Evolutionary conservation across 2,329 filamentous ascomycete species (phyloP).

Genomic region (Akanthomyces muscarius): DNA sequence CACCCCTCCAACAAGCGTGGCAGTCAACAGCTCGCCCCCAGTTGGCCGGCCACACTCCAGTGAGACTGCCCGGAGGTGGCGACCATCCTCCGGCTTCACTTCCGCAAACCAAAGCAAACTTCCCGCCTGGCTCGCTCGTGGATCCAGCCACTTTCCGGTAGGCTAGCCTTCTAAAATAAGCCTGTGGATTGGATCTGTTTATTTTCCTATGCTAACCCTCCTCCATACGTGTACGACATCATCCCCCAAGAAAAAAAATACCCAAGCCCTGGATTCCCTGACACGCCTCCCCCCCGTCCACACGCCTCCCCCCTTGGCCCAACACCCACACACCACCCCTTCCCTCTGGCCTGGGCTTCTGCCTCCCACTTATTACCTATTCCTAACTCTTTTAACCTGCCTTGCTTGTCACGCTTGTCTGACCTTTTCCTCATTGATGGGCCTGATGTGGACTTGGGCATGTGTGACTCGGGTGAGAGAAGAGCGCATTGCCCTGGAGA

Average conservation of each 20-base stretch:
- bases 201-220: background rate
- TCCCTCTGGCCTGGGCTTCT: slow-evolving; percentile 1
- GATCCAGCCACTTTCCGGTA: slow-evolving; percentile 4
- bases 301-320: background rate
- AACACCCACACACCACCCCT: background rate
- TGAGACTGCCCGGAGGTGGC: background rate
- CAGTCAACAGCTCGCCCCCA: background rate
- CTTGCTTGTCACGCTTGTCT: slow-evolving; percentile 14
- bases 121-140: slow-evolving; percentile 1
- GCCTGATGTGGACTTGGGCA: slow-evolving; percentile 12
- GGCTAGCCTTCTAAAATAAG: background rate
- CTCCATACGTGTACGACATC: background rate
- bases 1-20: background rate
- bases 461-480: slow-evolving; percentile 16
- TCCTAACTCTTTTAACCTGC: background rate
- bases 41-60: background rate
- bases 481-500: background rate
- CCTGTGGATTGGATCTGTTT: slow-evolving; percentile 6
- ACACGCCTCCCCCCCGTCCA: background rate
- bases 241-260: background rate
- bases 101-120: slow-evolving; percentile 13
- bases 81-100: slow-evolving; percentile 9
- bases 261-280: background rate
- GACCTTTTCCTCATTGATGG: slow-evolving; percentile 14
- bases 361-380: slow-evolving; percentile 13